Conservation (phyloP, 2,329 filamentous ascomycete genomes). For the Colletotrichum sp. region DNA sequence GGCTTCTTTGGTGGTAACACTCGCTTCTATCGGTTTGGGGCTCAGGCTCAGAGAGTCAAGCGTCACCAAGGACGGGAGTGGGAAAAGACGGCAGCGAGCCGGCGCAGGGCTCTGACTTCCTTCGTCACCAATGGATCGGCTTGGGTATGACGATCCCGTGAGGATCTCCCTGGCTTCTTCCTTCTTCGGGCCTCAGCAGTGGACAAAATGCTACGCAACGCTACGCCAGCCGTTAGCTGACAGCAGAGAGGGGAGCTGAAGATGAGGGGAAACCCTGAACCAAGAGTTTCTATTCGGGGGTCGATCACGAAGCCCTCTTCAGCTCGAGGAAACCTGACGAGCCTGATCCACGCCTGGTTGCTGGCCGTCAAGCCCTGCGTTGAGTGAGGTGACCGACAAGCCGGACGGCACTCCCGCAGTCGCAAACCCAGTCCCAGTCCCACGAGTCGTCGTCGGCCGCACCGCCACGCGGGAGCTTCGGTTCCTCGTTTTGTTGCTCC, state of each 20-base stretch:
- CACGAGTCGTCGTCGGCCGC: neutral
- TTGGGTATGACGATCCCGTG: constrained; percentile 18
- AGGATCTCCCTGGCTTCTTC: constrained; percentile 9
- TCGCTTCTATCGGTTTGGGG: neutral
- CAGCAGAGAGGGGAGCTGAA: neutral
- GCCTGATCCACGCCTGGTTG: neutral
- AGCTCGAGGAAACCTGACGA: constrained; percentile 1
- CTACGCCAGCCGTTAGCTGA: neutral
- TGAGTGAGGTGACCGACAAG: neutral
- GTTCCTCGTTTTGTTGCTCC: neutral
- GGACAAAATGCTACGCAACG: neutral
- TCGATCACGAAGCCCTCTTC: constrained; percentile 7
- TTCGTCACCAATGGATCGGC: constrained; percentile 1
- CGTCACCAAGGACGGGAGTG: neutral
- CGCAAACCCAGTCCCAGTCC: neutral
- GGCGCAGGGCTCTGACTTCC: neutral
- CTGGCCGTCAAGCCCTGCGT: neutral
- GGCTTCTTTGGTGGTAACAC: neutral
- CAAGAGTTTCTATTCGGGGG: constrained; percentile 5
- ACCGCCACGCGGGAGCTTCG: constrained; percentile 9
- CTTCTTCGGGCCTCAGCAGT: constrained; percentile 10
- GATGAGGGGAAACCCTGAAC: constrained; percentile 18
- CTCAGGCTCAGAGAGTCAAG: neutral
- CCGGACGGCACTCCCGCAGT: neutral
- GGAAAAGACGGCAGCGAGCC: neutral